These are phyloP conservation scores for Brettanomyces bruxellensis DNA, from an alignment of 805 yeast genomes.

Conservation along the genomic window DNA sequence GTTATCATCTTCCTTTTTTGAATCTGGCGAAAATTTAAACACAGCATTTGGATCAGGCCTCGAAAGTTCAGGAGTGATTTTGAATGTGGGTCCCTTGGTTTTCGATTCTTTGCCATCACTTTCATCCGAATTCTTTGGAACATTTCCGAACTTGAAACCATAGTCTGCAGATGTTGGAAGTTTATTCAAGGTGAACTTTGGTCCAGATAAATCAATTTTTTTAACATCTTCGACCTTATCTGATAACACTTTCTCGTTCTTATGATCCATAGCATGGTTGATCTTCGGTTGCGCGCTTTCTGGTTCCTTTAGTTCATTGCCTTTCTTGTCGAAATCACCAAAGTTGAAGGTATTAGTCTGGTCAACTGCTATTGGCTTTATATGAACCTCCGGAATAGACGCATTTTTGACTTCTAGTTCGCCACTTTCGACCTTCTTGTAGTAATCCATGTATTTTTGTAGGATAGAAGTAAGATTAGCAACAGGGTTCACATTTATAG, in stretches of 20 bases:
- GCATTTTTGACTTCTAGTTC: conserved; percentile 18
- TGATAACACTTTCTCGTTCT: no score
- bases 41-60: conserved; percentile 12
- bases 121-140: conserved; percentile 25
- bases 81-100: conserved; percentile 67
- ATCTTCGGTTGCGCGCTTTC: not conserved
- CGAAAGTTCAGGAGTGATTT: conserved; percentile 21
- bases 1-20: not conserved
- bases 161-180: conserved; percentile 42
- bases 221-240: conserved; percentile 26
- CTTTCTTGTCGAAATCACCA: not conserved
- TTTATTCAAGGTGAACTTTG: conserved; percentile 41
- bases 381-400: conserved; percentile 15
- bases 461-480: conserved; percentile 49
- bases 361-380: conserved; percentile 8
- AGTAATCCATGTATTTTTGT: conserved; percentile 50
- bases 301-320: not conserved
- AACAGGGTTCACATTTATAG: conserved; percentile 35
- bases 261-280: conserved; percentile 10
- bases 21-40: conserved; percentile 9
- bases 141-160: conserved; percentile 38
- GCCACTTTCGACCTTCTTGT: conserved; percentile 27
- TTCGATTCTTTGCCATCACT: conserved; percentile 56
- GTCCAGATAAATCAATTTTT: conserved; percentile 51
- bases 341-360: conserved; percentile 2